Conservation (phyloP, 2,329 filamentous ascomycete genomes). For the Chrysoporthe deuterocubensis region DNA sequence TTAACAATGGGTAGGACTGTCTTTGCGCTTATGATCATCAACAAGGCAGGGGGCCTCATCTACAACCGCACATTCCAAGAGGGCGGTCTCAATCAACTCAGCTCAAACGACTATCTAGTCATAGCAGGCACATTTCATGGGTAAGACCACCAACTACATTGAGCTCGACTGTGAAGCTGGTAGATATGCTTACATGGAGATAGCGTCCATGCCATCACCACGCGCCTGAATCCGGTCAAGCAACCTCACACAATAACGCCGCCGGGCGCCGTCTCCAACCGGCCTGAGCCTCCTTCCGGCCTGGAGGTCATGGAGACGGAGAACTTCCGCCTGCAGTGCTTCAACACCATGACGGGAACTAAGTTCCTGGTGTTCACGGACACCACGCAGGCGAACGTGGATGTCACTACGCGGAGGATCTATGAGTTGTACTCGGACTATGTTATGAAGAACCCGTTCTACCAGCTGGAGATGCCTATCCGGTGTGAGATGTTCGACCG, state of each 20-base stretch:
- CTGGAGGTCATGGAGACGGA: constrained; percentile 93
- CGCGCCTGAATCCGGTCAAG: constrained; percentile 63
- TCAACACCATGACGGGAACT: constrained; percentile 89
- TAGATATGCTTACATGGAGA: not conserved
- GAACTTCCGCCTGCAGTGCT: constrained; percentile 94
- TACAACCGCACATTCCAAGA: constrained; percentile 95
- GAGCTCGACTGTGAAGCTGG: constrained; percentile 23
- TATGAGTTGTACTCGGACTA: constrained; percentile 97
- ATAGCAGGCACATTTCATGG: constrained; percentile 97
- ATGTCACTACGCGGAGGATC: constrained; percentile 79
- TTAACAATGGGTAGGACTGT: constrained; percentile 69
- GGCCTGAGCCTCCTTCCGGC: constrained; percentile 72
- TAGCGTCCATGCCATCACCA: constrained; percentile 72
- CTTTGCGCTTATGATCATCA: constrained; percentile 95
- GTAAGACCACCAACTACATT: constrained; percentile 53
- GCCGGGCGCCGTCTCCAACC: constrained; percentile 46
- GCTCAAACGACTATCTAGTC: constrained; percentile 94
- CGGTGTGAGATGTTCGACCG: constrained; percentile 94
- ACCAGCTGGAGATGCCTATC: constrained; percentile 96
- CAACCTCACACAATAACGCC: constrained; percentile 37
- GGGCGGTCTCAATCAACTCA: constrained; percentile 82
- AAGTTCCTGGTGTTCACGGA: constrained; percentile 98
- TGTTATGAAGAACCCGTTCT: constrained; percentile 99
- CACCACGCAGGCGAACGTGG: constrained; percentile 82
- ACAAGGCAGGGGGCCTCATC: constrained; percentile 95